Conservation (phyloP, 2,329 filamentous ascomycete species). For the Scorias spongiosa region DNA sequence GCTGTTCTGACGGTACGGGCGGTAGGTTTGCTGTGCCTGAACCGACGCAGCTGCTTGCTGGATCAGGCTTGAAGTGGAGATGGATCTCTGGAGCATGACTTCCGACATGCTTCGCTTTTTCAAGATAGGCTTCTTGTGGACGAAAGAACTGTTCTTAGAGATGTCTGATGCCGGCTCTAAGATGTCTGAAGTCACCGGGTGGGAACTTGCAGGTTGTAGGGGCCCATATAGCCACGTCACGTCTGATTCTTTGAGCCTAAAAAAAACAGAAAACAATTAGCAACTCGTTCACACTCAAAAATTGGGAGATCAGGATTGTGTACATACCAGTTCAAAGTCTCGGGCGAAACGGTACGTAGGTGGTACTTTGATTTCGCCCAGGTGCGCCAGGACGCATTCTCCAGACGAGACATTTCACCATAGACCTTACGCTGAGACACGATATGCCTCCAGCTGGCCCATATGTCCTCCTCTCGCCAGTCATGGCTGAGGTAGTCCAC, state of each 20-base stretch:
- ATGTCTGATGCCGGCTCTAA: conserved; percentile 39
- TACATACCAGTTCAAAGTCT: conserved; percentile 80
- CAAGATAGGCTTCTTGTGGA: conserved; percentile 77
- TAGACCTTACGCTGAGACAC: conserved; percentile 65
- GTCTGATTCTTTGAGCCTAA: conserved; percentile 89
- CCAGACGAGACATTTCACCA: conserved; percentile 64
- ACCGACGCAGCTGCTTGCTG: conserved; percentile 80
- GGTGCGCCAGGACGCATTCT: conserved; percentile 94
- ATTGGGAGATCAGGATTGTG: background rate
- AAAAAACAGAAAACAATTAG: conserved; percentile 16
- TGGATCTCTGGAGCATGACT: conserved; percentile 76
- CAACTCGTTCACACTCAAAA: background rate
- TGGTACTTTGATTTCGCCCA: conserved; percentile 90
- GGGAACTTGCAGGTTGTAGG: conserved; percentile 55
- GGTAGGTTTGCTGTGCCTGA: conserved; percentile 54
- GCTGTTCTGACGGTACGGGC: conserved; percentile 17
- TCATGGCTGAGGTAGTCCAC: conserved; percentile 93
- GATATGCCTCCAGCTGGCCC: conserved; percentile 93
- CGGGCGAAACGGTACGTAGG: conserved; percentile 74
- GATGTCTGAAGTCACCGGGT: conserved; percentile 31
- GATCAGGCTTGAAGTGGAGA: conserved; percentile 75
- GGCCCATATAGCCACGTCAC: conserved; percentile 97
- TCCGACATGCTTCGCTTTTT: conserved; percentile 97
- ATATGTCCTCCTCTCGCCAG: conserved; percentile 92
- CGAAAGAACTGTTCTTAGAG: conserved; percentile 50